Conservation (phyloP, 768 basidiomycete species). For the Tulasnella sp. region DNA sequence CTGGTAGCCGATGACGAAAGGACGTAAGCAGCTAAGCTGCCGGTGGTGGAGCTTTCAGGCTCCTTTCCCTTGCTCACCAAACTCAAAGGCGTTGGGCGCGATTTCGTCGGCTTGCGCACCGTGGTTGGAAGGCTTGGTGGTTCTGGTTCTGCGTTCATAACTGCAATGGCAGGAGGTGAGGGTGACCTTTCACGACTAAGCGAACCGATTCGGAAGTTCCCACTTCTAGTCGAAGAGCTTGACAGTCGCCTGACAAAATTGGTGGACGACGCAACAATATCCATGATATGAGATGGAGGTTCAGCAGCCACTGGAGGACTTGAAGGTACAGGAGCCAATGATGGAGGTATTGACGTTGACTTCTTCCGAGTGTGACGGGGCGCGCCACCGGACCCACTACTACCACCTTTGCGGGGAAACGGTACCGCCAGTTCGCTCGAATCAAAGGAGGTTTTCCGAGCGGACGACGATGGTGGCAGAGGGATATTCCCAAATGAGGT, state of each 20-base stretch:
- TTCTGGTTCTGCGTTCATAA: not conserved
- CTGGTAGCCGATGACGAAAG: slow-evolving; percentile 14
- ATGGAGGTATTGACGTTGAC: not conserved
- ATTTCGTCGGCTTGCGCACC: slow-evolving; percentile 19
- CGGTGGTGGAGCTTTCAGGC: not conserved
- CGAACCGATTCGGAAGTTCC: not conserved
- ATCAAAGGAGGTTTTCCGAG: not conserved
- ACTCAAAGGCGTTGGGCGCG: slow-evolving; percentile 17
- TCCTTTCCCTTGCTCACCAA: slow-evolving; percentile 11
- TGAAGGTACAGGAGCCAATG: slow-evolving; percentile 13
- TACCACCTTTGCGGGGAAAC: not conserved
- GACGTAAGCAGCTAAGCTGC: slow-evolving; percentile 12
- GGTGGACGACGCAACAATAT: not conserved
- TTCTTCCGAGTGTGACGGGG: not conserved
- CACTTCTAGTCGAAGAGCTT: not conserved
- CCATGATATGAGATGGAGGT: not conserved
- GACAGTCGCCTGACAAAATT: not conserved
- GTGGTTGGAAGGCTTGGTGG: not conserved
- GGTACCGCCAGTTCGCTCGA: not conserved
- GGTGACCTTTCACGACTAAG: not conserved
- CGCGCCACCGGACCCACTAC: not conserved
- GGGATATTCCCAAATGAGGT: slow-evolving; percentile 4
- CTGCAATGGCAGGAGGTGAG: slow-evolving; percentile 21
- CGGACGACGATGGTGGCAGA: not conserved
- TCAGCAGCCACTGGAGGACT: not conserved